phyloP scores from a whole-genome alignment of 2,329 filamentous ascomycete species.

The Phaeosphaeria sp. region DNA sequence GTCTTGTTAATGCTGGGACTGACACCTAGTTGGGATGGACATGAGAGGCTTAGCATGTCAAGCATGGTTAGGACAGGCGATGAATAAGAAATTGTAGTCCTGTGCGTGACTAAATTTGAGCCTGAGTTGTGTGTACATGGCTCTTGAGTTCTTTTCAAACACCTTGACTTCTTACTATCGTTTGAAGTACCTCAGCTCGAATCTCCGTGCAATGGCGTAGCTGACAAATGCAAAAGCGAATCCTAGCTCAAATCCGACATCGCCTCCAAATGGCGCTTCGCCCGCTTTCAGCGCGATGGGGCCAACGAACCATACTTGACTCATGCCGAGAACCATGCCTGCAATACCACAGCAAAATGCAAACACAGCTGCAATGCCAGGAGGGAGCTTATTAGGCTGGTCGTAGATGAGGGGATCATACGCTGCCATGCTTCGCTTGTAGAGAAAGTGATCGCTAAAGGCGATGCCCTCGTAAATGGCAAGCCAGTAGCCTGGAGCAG shows the following conservation, averaged over 20 bases:
- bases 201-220: background rate
- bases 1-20: no score
- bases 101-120: no score
- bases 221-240: conserved; percentile 59
- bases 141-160: no score
- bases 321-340: conserved; percentile 74
- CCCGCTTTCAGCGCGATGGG: conserved; percentile 69
- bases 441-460: conserved; percentile 71
- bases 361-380: conserved; percentile 66
- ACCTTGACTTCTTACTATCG: background rate
- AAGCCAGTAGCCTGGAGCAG: conserved; percentile 69
- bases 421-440: conserved; percentile 65
- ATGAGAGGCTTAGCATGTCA: no score
- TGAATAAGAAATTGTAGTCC: no score
- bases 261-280: conserved; percentile 65
- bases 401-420: conserved; percentile 68
- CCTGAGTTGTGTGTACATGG: no score
- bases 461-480: conserved; percentile 74
- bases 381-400: conserved; percentile 63
- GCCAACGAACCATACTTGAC: conserved; percentile 70
- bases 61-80: no score
- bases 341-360: conserved; percentile 70
- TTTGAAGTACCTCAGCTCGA: background rate
- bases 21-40: no score
- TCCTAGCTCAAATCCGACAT: conserved; percentile 70